Conservation (phyloP, 768 basidiomycete genomes). For the Boletus pseudopeckii region DNA sequence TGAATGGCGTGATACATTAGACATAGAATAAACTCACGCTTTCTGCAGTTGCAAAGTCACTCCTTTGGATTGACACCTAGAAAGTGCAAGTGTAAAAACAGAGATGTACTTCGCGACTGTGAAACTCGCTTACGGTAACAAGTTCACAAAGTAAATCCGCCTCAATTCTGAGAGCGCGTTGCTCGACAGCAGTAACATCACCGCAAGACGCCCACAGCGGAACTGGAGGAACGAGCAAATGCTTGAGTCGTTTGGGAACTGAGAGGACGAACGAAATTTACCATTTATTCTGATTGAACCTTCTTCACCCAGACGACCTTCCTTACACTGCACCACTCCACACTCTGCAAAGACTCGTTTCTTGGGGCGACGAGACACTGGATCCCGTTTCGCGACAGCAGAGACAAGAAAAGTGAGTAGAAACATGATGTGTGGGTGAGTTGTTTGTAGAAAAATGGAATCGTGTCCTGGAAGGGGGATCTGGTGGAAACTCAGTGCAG, state of each 20-base stretch:
- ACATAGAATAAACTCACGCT: constrained; percentile 34
- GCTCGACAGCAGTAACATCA: constrained; percentile 49
- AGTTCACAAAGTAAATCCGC: constrained; percentile 73
- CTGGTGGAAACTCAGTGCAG: constrained; percentile 11
- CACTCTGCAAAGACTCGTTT: constrained; percentile 66
- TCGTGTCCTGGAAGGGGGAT: constrained; percentile 34
- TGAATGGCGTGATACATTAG: not conserved
- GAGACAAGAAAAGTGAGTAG: constrained; percentile 66
- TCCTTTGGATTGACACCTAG: constrained; percentile 64
- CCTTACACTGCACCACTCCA: constrained; percentile 46
- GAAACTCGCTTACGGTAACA: constrained; percentile 45
- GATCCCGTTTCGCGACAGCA: constrained; percentile 64
- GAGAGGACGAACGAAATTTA: not conserved
- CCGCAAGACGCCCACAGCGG: constrained; percentile 51
- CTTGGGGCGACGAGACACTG: constrained; percentile 71
- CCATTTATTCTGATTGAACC: constrained; percentile 14
- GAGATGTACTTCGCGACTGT: not conserved
- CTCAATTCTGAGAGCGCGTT: constrained; percentile 55
- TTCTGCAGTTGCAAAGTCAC: constrained; percentile 64
- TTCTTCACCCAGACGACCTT: constrained; percentile 38
- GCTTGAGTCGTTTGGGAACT: not conserved
- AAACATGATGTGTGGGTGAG: constrained; percentile 66
- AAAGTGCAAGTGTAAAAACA: not conserved
- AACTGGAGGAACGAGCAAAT: constrained; percentile 34
- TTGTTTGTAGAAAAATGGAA: constrained; percentile 53